These are phyloP conservation scores for Ceratocystis alfenasii DNA, from an alignment of 2,329 filamentous ascomycete genomes.

Conservation along the genomic window DNA sequence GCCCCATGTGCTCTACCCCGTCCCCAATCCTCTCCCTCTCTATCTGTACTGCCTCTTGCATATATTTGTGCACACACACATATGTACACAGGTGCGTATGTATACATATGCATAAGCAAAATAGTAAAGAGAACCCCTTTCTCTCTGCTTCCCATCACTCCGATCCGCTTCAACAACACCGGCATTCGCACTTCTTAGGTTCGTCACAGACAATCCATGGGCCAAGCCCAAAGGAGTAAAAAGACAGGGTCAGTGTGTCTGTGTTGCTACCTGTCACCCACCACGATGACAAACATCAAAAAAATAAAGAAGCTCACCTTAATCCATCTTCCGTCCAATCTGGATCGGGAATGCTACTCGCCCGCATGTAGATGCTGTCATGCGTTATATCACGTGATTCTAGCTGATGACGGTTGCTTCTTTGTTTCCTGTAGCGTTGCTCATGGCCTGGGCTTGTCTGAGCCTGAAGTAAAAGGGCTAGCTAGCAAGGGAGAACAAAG, in stretches of 20 bases:
- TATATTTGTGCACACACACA: background rate
- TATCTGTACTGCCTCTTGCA: background rate
- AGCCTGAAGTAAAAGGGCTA: background rate
- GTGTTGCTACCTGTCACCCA: constrained; percentile 2
- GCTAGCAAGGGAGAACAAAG: background rate
- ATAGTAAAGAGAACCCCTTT: background rate
- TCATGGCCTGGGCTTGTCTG: background rate
- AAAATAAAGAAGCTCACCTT: constrained; percentile 3
- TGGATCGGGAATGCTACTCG: constrained; percentile 3
- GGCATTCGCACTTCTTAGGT: background rate
- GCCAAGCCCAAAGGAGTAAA: constrained; percentile 8
- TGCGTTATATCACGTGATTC: background rate
- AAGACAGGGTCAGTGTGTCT: constrained; percentile 10
- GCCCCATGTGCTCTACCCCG: background rate
- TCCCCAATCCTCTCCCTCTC: background rate
- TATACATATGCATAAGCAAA: no score
- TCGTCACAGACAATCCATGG: background rate
- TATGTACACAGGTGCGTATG: background rate
- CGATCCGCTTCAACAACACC: background rate
- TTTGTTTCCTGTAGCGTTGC: background rate
- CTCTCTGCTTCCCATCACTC: background rate
- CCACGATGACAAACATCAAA: background rate
- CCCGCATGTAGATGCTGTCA: background rate
- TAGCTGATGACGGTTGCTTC: background rate
- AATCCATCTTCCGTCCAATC: background rate